Percentiles rank a stretch among this genome's conserved stretches.
Conservation (phyloP, 2,329 filamentous ascomycete genomes). For the Ophiostoma sp. region DNA sequence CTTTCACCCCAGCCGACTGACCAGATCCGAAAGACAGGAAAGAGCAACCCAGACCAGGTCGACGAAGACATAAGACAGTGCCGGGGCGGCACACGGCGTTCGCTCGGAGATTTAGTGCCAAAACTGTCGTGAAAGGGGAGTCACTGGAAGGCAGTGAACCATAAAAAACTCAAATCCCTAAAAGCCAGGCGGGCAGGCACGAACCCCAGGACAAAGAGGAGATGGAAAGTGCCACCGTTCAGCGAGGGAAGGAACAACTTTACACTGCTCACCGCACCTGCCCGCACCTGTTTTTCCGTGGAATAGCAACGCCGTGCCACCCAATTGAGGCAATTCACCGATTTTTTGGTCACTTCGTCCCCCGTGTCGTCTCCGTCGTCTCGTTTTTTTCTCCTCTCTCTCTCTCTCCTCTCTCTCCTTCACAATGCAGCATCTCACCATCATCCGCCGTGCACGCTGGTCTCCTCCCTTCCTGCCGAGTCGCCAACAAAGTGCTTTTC, state of each 20-base stretch:
- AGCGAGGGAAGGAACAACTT: not conserved
- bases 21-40: not conserved
- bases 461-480: constrained; percentile 2
- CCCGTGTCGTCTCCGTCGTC: constrained; percentile 6
- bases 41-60: not conserved
- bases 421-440: constrained; percentile 22
- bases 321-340: constrained; percentile 5
- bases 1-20: not conserved
- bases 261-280: constrained; percentile 14
- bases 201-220: not conserved
- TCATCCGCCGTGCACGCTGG: constrained; percentile 7
- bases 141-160: not conserved
- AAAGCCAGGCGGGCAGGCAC: not conserved
- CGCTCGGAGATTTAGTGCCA: constrained; percentile 23
- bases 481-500: constrained; percentile 10
- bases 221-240: not conserved
- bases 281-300: constrained; percentile 13
- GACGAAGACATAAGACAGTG: not conserved
- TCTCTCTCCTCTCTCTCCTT: not conserved
- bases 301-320: not conserved
- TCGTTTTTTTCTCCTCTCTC: not conserved
- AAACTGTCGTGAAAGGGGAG: not conserved
- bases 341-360: not conserved
- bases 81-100: constrained; percentile 19
- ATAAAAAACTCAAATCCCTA: constrained; percentile 4